Conservation (phyloP, 139 green algal genomes). For the Yamagishiella unicocca region DNA sequence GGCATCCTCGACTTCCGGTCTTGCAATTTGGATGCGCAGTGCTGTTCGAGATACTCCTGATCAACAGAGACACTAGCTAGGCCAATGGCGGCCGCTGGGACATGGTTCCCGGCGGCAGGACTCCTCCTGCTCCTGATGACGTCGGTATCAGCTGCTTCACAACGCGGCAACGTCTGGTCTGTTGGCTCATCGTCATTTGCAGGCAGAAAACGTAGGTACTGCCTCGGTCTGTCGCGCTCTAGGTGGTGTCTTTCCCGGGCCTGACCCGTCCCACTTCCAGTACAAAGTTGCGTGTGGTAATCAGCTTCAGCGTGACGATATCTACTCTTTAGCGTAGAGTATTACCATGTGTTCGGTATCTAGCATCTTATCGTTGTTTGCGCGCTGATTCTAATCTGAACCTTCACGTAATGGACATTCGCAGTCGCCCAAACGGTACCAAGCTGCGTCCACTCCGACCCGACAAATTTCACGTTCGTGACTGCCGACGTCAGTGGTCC, state of each 20-base stretch:
- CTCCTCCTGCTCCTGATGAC: not conserved
- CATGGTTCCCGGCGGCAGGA: slow-evolving; percentile 19
- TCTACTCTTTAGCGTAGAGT: too few relatives aligned
- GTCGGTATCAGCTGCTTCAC: not conserved
- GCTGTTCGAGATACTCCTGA: too few relatives aligned
- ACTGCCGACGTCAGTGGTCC: slow-evolving; percentile 5
- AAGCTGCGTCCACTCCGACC: not conserved
- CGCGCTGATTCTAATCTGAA: not conserved
- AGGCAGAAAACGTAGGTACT: slow-evolving; percentile 8
- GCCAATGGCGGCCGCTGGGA: slow-evolving; percentile 31
- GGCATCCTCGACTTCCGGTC: too few relatives aligned
- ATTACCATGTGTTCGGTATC: too few relatives aligned
- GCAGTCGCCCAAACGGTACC: not conserved
- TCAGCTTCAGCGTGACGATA: too few relatives aligned
- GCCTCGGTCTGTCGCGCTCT: too few relatives aligned
- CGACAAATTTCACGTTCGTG: not conserved
- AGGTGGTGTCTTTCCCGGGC: too few relatives aligned
- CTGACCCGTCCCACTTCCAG: slow-evolving; percentile 20
- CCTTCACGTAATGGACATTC: not conserved
- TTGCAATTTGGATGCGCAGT: too few relatives aligned
- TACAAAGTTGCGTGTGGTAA: not conserved
- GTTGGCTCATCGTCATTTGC: not conserved
- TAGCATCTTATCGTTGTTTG: not conserved
- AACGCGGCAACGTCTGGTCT: not conserved
- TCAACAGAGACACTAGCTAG: not conserved